Base-by-base conservation (phyloP, 345 rosid genomes). In the Lagerstroemia speciosa region DNA sequence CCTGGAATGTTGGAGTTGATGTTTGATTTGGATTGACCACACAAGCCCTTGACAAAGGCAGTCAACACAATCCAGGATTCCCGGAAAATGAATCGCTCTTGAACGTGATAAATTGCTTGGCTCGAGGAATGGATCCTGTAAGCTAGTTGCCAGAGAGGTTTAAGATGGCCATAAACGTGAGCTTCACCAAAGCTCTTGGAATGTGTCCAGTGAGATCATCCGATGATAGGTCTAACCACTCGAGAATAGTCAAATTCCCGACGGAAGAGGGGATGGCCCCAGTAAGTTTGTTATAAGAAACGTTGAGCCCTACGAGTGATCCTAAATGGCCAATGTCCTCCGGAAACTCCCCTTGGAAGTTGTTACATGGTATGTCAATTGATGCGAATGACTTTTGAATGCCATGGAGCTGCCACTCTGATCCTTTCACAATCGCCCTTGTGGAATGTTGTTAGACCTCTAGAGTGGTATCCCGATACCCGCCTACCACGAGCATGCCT, bases 191-290 rank as follows among this genome's bases (percentile, higher is more conserved):
- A 2, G 9, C 52, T 27, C 14, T n/a, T n/a, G n/a, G n/a, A n/a
- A n/a, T n/a, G n/a, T n/a, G n/a, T n/a, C n/a, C n/a, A n/a, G n/a
- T n/a, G 55, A 71, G 43, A 2, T 65, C 33, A 37, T 71, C 65
- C 16, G 52, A 71, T 27, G 74, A 71, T 32, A 71, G 74, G 27
- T 71, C 74, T 6, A 64, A 20, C 69, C 74, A 71, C 57, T 65
- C 74, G 40, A 71, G 69, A 24, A 11, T 57, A 26, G 27, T 34
- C 69, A 66, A 66, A 16, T 66, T 66, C 26, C 69, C 55, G 37
- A 66, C 0, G 8, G 37, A 3, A 0, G 3, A 0, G 6, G 69
- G 52, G 57, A 66, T 71, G 50, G 26, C 15, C 8, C 74, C 43
- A 0, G 55, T 65, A 14, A 65, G 26, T 15, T 26, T 19, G 36